Base-by-base conservation (phyloP, 352 stramenopile genomes). In the Phytophthora kernoviae region DNA sequence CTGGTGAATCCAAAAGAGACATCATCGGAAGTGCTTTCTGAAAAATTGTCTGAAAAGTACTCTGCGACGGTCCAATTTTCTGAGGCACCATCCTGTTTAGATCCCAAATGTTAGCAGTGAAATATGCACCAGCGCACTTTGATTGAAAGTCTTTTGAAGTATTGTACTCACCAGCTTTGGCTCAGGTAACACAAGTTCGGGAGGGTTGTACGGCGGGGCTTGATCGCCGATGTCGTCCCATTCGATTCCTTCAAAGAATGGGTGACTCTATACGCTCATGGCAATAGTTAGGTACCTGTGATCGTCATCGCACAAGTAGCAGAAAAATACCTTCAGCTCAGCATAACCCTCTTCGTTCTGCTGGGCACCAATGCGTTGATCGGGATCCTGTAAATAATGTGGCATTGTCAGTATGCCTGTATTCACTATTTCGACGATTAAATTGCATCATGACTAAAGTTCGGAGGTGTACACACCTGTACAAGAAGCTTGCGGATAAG, bases 41-140 rank as follows among this genome's bases (percentile, higher is more conserved):
- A 93, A 46, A 92, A 91, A 57, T 92, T 77, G 39, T 91, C 75
- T 4, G 82, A 81, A 60, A 93, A 92, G 43, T 91, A 93, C 50
- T 93, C 84, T 5, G 82, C 80, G 5, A 93, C 84, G 10, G 78
- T 83, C 84, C 84, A 93, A 48, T 93, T 81, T 21, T 93, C 84
- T 2, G 79, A 72, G 1, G 80, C 80, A 11, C 84, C 84, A 62
- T 93, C 84, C 79, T 90, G 21, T 49, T 54, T 56, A 5, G n/a
- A 55, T 2, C 22, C 15, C 24, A 32, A 7, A 15, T n/a, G 22
- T 54, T 27, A 17, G 1, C 8, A 27, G 43, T 8, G 1, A 39
- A 27, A 22, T 12, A 18, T 20, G 11, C 47, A 11, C 18, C 42
- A 14, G 24, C 32, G 20, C 24, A 33, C 42, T 7, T 18, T 14